Evolutionary conservation across 352 stramenopile species (phyloP).

Genomic region (Phytophthora ramorum): DNA sequence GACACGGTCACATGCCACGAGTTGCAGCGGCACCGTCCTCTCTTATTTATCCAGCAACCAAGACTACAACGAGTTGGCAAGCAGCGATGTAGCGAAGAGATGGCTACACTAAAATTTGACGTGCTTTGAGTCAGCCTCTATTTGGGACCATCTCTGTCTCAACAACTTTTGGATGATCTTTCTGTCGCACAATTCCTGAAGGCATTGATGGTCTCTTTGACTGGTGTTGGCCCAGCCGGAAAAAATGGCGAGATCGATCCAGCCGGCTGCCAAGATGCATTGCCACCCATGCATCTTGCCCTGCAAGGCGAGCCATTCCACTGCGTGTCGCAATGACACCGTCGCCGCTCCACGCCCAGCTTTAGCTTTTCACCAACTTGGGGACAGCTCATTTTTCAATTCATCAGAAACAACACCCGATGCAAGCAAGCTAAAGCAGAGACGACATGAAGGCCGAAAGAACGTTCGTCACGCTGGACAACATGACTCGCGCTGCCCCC

Average conservation of each 20-base stretch:
- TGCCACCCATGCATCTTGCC: constrained; percentile 3
- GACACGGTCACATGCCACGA: background rate
- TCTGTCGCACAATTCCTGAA: background rate
- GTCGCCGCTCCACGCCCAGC: background rate
- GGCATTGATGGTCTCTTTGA: background rate
- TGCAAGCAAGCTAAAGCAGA: constrained; percentile 13
- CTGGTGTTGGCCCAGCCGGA: no score
- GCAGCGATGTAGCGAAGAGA: constrained; percentile 13
- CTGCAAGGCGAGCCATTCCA: constrained; percentile 25
- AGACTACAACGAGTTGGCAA: background rate
- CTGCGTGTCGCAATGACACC: constrained; percentile 29
- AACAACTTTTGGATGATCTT: background rate
- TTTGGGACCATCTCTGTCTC: background rate
- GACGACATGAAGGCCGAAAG: constrained; percentile 28
- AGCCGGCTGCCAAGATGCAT: constrained; percentile 8
- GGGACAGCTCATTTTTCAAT: constrained; percentile 30
- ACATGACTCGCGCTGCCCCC: constrained; percentile 24
- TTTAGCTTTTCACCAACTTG: background rate
- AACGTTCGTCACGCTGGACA: constrained; percentile 15
- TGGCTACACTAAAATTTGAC: constrained; percentile 20
- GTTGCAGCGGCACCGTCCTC: background rate
- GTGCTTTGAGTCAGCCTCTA: constrained; percentile 19
- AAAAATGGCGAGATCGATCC: constrained; percentile 21
- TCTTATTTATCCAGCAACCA: constrained; percentile 15
- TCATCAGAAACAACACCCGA: constrained; percentile 15